phyloP scores from a whole-genome alignment of 139 green algal species.

The Gonium pectorale region DNA sequence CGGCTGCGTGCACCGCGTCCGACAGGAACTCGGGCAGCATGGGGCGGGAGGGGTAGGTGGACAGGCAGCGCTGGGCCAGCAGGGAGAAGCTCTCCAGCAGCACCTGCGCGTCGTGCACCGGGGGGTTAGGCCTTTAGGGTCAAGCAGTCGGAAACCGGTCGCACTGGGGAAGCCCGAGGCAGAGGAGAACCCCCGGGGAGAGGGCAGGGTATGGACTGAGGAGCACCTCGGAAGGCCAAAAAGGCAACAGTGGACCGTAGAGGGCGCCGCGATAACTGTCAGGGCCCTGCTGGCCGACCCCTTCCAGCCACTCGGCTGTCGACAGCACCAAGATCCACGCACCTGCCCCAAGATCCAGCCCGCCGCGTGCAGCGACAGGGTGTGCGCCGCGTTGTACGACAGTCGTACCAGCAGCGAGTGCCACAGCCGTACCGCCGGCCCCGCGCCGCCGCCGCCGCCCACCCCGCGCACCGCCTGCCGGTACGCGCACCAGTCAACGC shows the following conservation, averaged over 20 bases:
- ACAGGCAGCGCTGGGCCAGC: slow-evolving; percentile 33
- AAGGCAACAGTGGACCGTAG: no score
- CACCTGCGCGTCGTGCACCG: slow-evolving; percentile 22
- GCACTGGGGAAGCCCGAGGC: no score
- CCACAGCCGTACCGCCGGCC: slow-evolving; percentile 26
- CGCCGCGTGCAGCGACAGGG: neutral
- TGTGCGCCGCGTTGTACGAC: neutral
- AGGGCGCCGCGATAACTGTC: no score
- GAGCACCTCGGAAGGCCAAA: no score
- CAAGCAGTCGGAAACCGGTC: no score
- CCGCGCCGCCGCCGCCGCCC: neutral
- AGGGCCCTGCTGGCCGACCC: no score
- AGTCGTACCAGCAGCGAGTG: slow-evolving; percentile 12
- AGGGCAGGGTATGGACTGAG: no score
- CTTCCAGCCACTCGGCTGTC: no score
- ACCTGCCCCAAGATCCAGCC: slow-evolving; percentile 21
- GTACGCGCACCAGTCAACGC: slow-evolving; percentile 20
- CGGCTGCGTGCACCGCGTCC: slow-evolving; percentile 1
- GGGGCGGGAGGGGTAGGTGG: slow-evolving; percentile 1
- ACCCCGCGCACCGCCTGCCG: slow-evolving; percentile 7
- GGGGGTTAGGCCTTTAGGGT: no score
- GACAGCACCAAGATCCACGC: no score
- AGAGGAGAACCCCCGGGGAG: no score
- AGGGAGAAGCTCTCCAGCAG: neutral
- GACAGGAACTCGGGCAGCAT: slow-evolving; percentile 32